phyloP scores from a whole-genome alignment of 371 early-diverging fungal genomes.

The Mortierella sp. region DNA sequence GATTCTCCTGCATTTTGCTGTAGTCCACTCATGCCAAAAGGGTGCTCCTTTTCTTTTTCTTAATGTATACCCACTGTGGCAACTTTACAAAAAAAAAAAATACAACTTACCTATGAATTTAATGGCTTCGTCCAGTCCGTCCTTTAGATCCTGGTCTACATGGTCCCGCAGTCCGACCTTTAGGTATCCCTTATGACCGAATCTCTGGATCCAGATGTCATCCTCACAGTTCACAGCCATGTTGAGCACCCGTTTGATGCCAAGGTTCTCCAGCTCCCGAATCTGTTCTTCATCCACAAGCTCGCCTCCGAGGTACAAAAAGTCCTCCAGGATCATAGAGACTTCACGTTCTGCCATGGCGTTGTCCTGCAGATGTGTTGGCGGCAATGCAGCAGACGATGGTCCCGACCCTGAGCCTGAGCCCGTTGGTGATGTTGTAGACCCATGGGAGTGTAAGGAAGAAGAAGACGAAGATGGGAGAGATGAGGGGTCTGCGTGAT shows the following conservation, averaged over 20 bases:
- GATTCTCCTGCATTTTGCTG: too few relatives aligned
- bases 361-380: conserved; percentile 45
- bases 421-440: conserved; percentile 4
- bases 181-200: conserved; percentile 56
- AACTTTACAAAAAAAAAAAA: too few relatives aligned
- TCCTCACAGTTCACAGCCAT: conserved; percentile 76
- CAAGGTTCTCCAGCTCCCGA: conserved; percentile 57
- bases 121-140: conserved; percentile 67
- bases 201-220: conserved; percentile 57
- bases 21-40: too few relatives aligned
- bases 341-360: conserved; percentile 58
- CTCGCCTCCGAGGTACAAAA: conserved; percentile 72
- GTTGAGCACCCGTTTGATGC: conserved; percentile 67
- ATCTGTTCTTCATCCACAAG: conserved; percentile 66
- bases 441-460: conserved; percentile 14
- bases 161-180: conserved; percentile 72
- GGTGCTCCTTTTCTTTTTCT: too few relatives aligned
- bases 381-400: not conserved
- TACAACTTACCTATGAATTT: conserved; percentile 67
- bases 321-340: conserved; percentile 69
- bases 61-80: too few relatives aligned
- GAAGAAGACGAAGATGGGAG: conserved; percentile 19
- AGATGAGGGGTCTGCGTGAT: not conserved
- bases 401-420: conserved; percentile 5
- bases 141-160: conserved; percentile 71